Evolutionary conservation across 140 eudicot species (phyloP), one percentile per base, ranked within the genome.

Genomic region (Stevia rebaudiana): DNA sequence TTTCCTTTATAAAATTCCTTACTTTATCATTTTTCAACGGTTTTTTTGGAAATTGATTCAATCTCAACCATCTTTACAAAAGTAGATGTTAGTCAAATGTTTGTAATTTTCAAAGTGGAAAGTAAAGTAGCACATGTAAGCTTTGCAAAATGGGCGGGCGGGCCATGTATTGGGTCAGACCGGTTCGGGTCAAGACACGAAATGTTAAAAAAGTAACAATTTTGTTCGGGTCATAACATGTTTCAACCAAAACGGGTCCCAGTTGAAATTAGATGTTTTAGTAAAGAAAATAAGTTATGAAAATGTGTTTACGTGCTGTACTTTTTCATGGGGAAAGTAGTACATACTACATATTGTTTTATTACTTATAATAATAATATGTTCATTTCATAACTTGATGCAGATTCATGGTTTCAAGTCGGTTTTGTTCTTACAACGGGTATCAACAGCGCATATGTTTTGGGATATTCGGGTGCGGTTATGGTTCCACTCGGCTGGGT

Each of bases 401-500:
- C 47, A 91, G 98, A 91, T 79, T 91, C 98, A 69, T 91, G 96
- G 96, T 79, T 84, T 56, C 98, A 91, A 78, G 98, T 73, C 47
- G 98, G 92, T 24, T 88, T 91, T 73, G 82, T 91, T 70, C 96
- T 91, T 55, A 88, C 98, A 7, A 87, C 96, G 15, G 95, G 95
- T 10, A 78, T 91, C 76, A 91, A 91, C 85, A 84, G 98, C 50
- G 96, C 84, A 6, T 91, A 88, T 50, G 96, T 88, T 63, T 76
- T 91, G 70, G 96, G 98, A 53, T 91, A 91, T 64, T 77, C 98
- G n/a, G 95, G 82, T 33, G 81, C 95, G 1, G 82, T 88, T 72
- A 84, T 91, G 96, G 85, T 88, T 67, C 98, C 98, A 13, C 83
- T 91, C 24, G 98, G 98, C 49, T 91, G 98, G 98, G 67, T 75